Evolutionary conservation across 371 early-diverging fungal genomes (phyloP), one percentile per base, ranked within the genome.

Genomic region (Mucor lusitanicus): DNA sequence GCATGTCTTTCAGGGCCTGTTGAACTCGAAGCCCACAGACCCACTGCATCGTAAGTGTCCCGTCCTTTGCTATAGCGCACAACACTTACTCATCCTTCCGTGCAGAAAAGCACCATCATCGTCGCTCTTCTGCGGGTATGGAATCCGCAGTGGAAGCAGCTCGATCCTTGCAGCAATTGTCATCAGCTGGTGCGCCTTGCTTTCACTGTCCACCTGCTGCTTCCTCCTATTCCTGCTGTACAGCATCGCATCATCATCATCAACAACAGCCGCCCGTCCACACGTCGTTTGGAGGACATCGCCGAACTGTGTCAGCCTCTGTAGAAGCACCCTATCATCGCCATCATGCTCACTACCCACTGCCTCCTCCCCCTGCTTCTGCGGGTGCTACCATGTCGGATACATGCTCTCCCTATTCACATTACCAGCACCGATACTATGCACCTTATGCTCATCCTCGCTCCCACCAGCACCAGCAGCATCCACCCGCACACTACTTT

Each of bases 231-330:
- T 12, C 50, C 4, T 42, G 48, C 17, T 61, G 40, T 50, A 50
- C 50, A 55, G n/a, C 32, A 15, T 17, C 15, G 30, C 30, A 30
- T 30, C 55, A 50, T 32, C 55, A 55, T 6, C 55, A 33, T 33
- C 33, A 33, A 7, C 33, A 33, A 7, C 55, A 50, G 30, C 55
- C 3, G 35, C 35, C 32, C 3, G 17, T n/a, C 32, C 27, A 27
- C 32, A 23, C 50, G 25, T 50, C 50, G 25, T 50, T 50, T 50
- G 50, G 50, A 25, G 54, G 23, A 1, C 72, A 68, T 65, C 68
- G 72, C n/a, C 72, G 72, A 37, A 61, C 72, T 33, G 57, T 64
- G 3, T 72, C 72, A 27, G 72, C 54, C 28, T 61, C 55, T 9
- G 25, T 32, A 25, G 59, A 65, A 59, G 30, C 33, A 5, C 35